These are phyloP conservation scores for Aspergillus diversus DNA, from an alignment of 495 filamentous ascomycete species.

Conservation along the genomic window DNA sequence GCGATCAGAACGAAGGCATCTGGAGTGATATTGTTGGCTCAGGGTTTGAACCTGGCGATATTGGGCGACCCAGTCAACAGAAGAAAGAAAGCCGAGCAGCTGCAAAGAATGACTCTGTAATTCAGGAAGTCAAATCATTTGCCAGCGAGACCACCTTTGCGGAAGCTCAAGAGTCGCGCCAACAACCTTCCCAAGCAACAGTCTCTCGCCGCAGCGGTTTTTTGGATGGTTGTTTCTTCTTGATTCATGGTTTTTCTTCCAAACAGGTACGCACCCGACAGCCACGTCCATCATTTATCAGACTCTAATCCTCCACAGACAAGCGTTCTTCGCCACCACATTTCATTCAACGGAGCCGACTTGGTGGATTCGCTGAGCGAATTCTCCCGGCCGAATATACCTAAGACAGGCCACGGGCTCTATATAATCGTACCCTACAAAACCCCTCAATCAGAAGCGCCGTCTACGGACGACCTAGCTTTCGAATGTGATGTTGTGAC, in stretches of 20 bases:
- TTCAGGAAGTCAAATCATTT: conserved; percentile 48
- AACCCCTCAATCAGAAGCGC: conserved; percentile 37
- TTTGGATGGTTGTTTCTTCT: conserved; percentile 55
- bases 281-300: conserved; percentile 12
- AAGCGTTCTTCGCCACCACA: conserved; percentile 51
- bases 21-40: conserved; percentile 85
- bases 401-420: conserved; percentile 43
- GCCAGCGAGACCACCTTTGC: conserved; percentile 44
- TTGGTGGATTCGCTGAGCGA: conserved; percentile 46
- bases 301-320: conserved; percentile 35
- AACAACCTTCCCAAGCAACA: conserved; percentile 19
- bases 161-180: conserved; percentile 31
- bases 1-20: conserved; percentile 75
- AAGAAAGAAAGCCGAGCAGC: conserved; percentile 36
- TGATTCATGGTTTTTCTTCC: conserved; percentile 65
- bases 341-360: conserved; percentile 56
- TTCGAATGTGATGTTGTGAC: conserved; percentile 65
- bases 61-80: conserved; percentile 34
- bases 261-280: conserved; percentile 47
- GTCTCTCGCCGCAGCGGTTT: conserved; percentile 36
- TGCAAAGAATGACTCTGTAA: conserved; percentile 23
- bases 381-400: conserved; percentile 44
- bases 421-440: conserved; percentile 62
- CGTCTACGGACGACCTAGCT: conserved; percentile 46
- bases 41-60: conserved; percentile 38